Conservation (phyloP, 192 early-diverging fungal genomes). For the Entomortierella lignicola region DNA sequence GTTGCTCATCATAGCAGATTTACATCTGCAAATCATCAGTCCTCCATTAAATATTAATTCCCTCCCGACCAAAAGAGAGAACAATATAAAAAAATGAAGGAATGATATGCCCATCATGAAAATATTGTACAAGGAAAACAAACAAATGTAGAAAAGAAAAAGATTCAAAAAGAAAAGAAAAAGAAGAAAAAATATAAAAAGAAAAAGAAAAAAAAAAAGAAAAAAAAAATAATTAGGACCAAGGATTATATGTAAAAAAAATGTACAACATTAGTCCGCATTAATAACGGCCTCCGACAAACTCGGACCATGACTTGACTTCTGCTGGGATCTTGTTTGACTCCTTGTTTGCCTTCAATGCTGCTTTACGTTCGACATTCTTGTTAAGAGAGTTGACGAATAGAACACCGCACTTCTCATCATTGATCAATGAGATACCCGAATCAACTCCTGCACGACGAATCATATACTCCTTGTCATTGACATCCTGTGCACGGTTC, state of each 20-base stretch:
- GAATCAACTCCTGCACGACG: slow-evolving; percentile 97
- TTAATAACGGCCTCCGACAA: slow-evolving; percentile 64
- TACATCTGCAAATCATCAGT: neutral
- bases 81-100: neutral
- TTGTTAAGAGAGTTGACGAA: slow-evolving; percentile 88
- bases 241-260: neutral
- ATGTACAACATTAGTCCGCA: neutral
- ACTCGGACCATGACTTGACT: slow-evolving; percentile 78
- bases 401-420: slow-evolving; percentile 92
- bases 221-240: neutral
- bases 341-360: slow-evolving; percentile 39
- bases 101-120: neutral
- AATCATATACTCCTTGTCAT: slow-evolving; percentile 79
- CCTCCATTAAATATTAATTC: neutral
- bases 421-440: slow-evolving; percentile 95
- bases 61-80: slow-evolving; percentile 51
- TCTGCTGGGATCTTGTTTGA: slow-evolving; percentile 65
- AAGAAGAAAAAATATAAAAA: slow-evolving; percentile 13
- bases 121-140: neutral
- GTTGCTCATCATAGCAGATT: neutral
- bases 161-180: slow-evolving; percentile 2
- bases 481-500: slow-evolving; percentile 68
- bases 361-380: slow-evolving; percentile 56
- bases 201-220: slow-evolving; percentile 18
- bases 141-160: neutral